A percentile compares a stretch with the other conserved stretches of the same genome.
Evolutionary conservation across 805 yeast genomes (phyloP).

Genomic region (Maudiozyma turicensis): DNA sequence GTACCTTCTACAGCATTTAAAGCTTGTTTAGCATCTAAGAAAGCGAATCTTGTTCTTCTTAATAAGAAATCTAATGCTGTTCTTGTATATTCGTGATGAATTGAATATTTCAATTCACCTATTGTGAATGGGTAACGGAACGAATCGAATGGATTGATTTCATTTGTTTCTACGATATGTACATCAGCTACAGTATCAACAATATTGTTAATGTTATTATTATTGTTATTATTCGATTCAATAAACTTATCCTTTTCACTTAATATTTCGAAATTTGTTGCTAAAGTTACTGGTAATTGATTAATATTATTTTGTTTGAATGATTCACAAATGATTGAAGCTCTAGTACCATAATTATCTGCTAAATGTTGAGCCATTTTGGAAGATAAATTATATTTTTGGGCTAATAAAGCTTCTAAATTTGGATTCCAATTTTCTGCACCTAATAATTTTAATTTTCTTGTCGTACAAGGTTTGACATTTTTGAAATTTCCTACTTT

Average conservation of each 20-base stretch:
- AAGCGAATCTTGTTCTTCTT: slow-evolving; percentile 88
- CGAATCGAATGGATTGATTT: slow-evolving; percentile 18
- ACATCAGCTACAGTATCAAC: slow-evolving; percentile 3
- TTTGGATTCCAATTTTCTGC: slow-evolving; percentile 72
- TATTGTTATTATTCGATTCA: background rate
- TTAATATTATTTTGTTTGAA: slow-evolving; percentile 42
- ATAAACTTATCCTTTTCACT: slow-evolving; percentile 3
- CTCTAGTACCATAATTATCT: slow-evolving; percentile 81
- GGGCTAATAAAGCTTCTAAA: slow-evolving; percentile 69
- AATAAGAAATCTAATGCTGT: slow-evolving; percentile 85
- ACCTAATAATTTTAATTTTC: slow-evolving; percentile 54
- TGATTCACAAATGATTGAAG: slow-evolving; percentile 62
- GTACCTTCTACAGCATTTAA: slow-evolving; percentile 72
- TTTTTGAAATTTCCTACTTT: slow-evolving; percentile 33
- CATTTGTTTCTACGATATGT: slow-evolving; percentile 1
- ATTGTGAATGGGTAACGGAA: slow-evolving; percentile 80
- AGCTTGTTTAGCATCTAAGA: slow-evolving; percentile 81
- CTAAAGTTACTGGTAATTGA: slow-evolving; percentile 58
- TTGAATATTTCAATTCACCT: slow-evolving; percentile 79
- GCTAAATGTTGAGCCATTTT: slow-evolving; percentile 72
- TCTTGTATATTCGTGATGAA: slow-evolving; percentile 75
- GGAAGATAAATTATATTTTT: slow-evolving; percentile 62
- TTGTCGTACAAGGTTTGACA: slow-evolving; percentile 35
- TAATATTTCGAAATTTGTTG: slow-evolving; percentile 29
- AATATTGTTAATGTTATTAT: background rate